These are phyloP conservation scores for Ustilago bromivora DNA, from an alignment of 1,284 basidiomycete species.

Conservation along the genomic window DNA sequence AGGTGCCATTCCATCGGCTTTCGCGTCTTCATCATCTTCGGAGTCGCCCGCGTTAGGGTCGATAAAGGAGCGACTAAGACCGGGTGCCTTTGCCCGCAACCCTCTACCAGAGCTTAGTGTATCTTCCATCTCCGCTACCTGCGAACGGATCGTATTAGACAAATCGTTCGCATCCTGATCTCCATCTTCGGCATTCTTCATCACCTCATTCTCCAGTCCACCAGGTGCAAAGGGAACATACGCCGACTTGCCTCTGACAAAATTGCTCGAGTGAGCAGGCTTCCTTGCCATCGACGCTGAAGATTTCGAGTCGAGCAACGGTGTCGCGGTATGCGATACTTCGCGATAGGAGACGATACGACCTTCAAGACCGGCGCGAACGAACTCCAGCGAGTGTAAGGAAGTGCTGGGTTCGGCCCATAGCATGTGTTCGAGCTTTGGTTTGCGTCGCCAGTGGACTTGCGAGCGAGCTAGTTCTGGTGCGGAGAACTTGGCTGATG, in stretches of 20 bases:
- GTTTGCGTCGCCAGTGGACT: constrained; percentile 48
- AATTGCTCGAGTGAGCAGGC: constrained; percentile 79
- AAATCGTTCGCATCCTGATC: constrained; percentile 23
- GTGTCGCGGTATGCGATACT: constrained; percentile 37
- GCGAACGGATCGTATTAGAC: constrained; percentile 26
- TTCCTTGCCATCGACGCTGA: constrained; percentile 82
- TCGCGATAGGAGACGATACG: constrained; percentile 61
- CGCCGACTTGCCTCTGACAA: constrained; percentile 91
- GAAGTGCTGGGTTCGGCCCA: constrained; percentile 54
- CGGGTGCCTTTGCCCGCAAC: constrained; percentile 37
- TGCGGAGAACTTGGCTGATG: constrained; percentile 20
- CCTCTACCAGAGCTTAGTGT: constrained; percentile 43
- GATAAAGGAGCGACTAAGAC: constrained; percentile 38
- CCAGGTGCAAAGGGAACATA: constrained; percentile 77
- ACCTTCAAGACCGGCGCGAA: constrained; percentile 67
- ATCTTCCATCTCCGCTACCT: constrained; percentile 50
- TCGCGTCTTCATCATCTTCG: constrained; percentile 69
- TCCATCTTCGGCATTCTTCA: constrained; percentile 29
- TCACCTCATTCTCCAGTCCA: constrained; percentile 53
- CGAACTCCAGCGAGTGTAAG: constrained; percentile 58
- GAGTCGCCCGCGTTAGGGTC: constrained; percentile 69
- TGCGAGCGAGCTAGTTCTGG: constrained; percentile 36
- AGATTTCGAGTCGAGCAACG: constrained; percentile 47
- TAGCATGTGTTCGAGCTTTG: constrained; percentile 54
- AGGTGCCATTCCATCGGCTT: neutral